Evolutionary conservation across 306 rosid genomes (phyloP).

Genomic region (Acacia acuminata): DNA sequence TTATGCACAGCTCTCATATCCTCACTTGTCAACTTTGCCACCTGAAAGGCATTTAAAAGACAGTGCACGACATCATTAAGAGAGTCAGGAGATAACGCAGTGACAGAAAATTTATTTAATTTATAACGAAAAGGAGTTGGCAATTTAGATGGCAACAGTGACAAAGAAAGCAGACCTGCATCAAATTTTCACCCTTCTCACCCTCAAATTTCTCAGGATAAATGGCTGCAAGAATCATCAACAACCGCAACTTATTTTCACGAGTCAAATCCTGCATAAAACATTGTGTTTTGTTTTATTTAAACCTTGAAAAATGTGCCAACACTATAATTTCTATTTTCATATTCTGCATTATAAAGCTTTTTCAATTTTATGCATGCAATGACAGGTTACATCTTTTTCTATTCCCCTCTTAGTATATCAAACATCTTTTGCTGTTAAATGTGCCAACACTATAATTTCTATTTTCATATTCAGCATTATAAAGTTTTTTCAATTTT

Average conservation of each 20-base stretch:
- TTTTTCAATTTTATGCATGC: conserved; percentile 20
- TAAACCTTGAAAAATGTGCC: conserved; percentile 1
- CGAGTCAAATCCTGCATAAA: conserved; percentile 74
- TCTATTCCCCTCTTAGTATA: neutral
- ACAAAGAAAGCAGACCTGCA: conserved; percentile 62
- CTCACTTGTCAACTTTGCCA: conserved; percentile 69
- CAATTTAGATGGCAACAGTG: conserved; percentile 22
- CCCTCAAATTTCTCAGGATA: conserved; percentile 95
- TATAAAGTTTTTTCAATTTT: conserved; percentile 18
- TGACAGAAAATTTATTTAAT: conserved; percentile 1
- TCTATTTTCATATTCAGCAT: conserved; percentile 16
- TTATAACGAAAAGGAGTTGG: conserved; percentile 10
- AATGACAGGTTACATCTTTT: conserved; percentile 3
- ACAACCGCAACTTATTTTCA: conserved; percentile 90
- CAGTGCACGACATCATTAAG: conserved; percentile 23
- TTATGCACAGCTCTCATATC: conserved; percentile 76
- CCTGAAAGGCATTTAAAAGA: conserved; percentile 47
- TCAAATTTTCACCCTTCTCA: conserved; percentile 86
- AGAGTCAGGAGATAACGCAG: neutral
- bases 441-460: conserved; percentile 1
- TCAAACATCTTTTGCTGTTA: no score
- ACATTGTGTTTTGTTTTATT: conserved; percentile 17
- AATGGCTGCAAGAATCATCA: conserved; percentile 91
- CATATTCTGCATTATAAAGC: conserved; percentile 15
- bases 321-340: conserved; percentile 8